Conservation (phyloP, 1,139 yeast genomes). For the Petasospora rhodanensis region DNA sequence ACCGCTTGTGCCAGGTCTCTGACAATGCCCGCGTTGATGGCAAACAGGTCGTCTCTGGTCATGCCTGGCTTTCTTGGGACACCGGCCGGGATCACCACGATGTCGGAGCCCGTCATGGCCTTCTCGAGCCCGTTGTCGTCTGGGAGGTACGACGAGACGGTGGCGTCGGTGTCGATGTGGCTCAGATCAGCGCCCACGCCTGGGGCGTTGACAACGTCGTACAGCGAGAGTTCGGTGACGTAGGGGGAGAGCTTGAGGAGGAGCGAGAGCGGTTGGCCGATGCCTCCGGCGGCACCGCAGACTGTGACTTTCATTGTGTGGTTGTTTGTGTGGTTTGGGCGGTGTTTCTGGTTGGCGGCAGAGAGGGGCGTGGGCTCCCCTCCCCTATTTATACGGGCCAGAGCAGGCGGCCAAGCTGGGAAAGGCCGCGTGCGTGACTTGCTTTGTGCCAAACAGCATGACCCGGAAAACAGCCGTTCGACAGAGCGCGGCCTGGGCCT, state of each 20-base stretch:
- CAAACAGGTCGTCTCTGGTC: conserved; percentile 95
- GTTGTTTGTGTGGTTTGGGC: no score
- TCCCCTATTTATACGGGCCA: no score
- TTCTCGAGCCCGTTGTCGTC: conserved; percentile 48
- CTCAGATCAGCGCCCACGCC: conserved; percentile 93
- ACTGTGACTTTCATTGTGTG: conserved; percentile 54
- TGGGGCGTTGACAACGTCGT: conserved; percentile 85
- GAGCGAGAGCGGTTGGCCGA: conserved; percentile 91
- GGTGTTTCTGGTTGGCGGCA: no score
- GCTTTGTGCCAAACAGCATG: no score
- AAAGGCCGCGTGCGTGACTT: no score
- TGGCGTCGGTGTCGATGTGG: conserved; percentile 81
- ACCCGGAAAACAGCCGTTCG: no score
- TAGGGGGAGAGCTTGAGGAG: conserved; percentile 59
- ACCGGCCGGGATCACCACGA: conserved; percentile 92
- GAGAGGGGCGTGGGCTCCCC: no score
- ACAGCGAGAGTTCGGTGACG: conserved; percentile 63
- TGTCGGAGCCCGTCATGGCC: conserved; percentile 68
- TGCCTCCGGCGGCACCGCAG: conserved; percentile 82
- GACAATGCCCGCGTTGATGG: conserved; percentile 88
- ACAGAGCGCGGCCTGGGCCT: no score
- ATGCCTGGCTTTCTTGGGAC: conserved; percentile 98
- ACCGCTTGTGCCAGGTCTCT: conserved; percentile 77
- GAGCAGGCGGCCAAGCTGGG: no score
- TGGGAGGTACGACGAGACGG: conserved; percentile 67